These are phyloP conservation scores for Hypoxylon sp. DNA, from an alignment of 2,329 filamentous ascomycete species.

Conservation along the genomic window DNA sequence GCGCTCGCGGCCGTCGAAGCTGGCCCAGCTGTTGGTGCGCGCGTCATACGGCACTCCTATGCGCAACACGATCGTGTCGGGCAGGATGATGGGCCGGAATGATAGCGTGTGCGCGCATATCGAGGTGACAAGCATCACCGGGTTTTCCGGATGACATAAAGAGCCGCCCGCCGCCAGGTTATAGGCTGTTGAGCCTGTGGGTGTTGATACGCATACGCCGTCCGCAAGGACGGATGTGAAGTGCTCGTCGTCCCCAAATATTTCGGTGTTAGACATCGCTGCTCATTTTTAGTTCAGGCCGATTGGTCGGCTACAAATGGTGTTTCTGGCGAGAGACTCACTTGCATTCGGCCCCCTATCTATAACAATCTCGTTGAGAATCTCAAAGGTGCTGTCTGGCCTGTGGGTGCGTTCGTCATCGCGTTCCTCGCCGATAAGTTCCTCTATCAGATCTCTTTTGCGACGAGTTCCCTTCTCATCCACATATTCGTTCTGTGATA, in stretches of 20 bases:
- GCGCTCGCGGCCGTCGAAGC: conserved; percentile 94
- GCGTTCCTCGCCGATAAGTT: conserved; percentile 87
- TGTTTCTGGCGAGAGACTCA: conserved; percentile 63
- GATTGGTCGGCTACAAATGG: conserved; percentile 1
- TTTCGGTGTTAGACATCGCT: conserved; percentile 92
- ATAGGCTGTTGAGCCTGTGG: conserved; percentile 95
- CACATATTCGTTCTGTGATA: conserved; percentile 42
- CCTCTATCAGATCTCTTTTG: conserved; percentile 83
- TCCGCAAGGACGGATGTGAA: conserved; percentile 95
- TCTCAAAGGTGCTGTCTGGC: conserved; percentile 88
- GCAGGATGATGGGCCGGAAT: conserved; percentile 95
- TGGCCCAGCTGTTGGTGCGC: conserved; percentile 93
- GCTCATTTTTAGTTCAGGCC: conserved; percentile 25
- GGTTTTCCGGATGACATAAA: conserved; percentile 95
- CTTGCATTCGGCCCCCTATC: conserved; percentile 94
- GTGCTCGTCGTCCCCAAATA: conserved; percentile 95
- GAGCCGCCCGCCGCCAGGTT: conserved; percentile 96
- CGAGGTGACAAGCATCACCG: conserved; percentile 92
- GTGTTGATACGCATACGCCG: conserved; percentile 93
- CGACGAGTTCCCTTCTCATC: conserved; percentile 59
- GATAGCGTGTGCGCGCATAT: conserved; percentile 96
- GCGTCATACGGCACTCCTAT: conserved; percentile 96
- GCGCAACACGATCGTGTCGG: conserved; percentile 94
- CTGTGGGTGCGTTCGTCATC: conserved; percentile 88
- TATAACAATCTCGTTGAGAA: conserved; percentile 96